These are phyloP conservation scores for Penicillium bialowiezense DNA, from an alignment of 495 filamentous ascomycete genomes.

Conservation along the genomic window DNA sequence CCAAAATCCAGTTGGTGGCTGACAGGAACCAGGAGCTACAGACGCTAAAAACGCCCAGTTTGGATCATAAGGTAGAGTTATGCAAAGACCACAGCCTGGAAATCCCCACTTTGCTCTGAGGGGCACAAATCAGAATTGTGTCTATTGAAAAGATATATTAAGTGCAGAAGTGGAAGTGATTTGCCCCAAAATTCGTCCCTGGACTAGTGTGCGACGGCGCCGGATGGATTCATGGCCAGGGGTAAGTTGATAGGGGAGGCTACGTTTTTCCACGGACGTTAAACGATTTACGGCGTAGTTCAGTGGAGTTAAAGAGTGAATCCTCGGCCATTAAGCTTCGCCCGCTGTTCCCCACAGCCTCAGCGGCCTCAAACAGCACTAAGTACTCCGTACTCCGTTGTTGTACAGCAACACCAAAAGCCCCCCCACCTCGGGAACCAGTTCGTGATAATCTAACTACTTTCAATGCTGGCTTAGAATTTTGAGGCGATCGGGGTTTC, in stretches of 20 bases:
- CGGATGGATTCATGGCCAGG: neutral
- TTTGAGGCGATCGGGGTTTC: constrained; percentile 25
- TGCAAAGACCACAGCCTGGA: neutral
- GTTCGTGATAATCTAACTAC: constrained; percentile 12
- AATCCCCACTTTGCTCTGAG: neutral
- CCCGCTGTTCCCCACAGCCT: constrained; percentile 13
- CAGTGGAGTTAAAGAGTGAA: neutral
- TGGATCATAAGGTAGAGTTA: neutral
- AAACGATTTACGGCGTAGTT: neutral
- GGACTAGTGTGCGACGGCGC: neutral
- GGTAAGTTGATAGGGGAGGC: neutral
- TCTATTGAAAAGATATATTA: neutral
- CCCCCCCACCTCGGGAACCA: constrained; percentile 13
- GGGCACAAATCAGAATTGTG: neutral
- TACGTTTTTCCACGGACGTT: neutral
- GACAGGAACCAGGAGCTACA: neutral
- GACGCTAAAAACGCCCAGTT: neutral
- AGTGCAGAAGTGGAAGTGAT: neutral
- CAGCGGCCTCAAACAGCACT: constrained; percentile 11
- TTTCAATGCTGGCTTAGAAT: neutral
- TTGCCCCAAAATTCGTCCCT: neutral
- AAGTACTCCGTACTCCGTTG: neutral
- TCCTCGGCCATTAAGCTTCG: neutral
- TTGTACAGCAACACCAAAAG: neutral
- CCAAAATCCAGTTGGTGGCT: neutral